phyloP scores from a whole-genome alignment of 208 protist species.

The Balamuthia mandrillaris region DNA sequence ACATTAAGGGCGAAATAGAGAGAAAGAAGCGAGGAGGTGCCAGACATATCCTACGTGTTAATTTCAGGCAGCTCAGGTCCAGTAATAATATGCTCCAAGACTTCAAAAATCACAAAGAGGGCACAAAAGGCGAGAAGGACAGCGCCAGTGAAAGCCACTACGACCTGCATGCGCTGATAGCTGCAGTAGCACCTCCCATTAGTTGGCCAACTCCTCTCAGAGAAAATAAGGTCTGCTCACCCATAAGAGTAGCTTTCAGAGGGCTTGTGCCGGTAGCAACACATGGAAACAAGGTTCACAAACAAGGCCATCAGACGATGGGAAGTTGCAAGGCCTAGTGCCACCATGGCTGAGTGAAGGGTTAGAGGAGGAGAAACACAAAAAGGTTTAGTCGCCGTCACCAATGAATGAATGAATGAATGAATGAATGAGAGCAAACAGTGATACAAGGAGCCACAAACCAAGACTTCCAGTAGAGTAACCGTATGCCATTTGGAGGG shows the following conservation, averaged over 20 bases:
- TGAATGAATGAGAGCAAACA: too few species aligned
- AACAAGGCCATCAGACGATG: not conserved
- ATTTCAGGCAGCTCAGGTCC: not conserved
- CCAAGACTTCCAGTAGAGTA: too few species aligned
- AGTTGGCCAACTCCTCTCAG: not conserved
- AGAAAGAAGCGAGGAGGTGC: not conserved
- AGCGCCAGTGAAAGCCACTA: not conserved
- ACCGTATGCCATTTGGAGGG: too few species aligned
- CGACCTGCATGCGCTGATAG: not conserved
- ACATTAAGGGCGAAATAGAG: not conserved
- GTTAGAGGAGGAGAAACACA: too few species aligned
- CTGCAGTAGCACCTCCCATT: not conserved
- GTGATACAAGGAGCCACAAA: too few species aligned
- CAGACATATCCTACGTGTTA: too few species aligned
- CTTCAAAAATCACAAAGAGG: not conserved
- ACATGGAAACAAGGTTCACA: not conserved
- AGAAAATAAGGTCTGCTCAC: not conserved
- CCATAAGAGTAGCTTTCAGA: not conserved
- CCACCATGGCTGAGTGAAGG: not conserved
- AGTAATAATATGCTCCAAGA: not conserved
- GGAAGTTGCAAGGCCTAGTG: not conserved
- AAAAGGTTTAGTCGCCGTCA: too few species aligned
- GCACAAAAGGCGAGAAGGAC: not conserved
- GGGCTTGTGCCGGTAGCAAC: not conserved
- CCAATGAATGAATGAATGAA: too few species aligned